phyloP scores from a whole-genome alignment of 371 early-diverging fungal species.

The Catenaria anguillulae region DNA sequence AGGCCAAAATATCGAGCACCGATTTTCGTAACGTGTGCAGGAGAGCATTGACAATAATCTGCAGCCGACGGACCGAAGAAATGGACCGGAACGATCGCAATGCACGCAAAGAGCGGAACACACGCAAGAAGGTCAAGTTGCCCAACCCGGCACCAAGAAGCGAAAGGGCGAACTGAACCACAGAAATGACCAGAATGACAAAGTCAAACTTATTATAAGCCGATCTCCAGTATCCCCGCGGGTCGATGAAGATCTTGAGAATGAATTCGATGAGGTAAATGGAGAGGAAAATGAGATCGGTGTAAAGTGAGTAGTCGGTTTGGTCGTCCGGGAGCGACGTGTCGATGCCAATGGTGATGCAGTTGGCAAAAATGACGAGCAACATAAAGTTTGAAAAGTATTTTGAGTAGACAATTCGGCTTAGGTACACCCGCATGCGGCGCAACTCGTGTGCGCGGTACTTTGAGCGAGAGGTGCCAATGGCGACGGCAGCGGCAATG shows the following conservation, averaged over 20 bases:
- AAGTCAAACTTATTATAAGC: slow-evolving; percentile 12
- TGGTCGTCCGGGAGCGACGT: slow-evolving; percentile 7
- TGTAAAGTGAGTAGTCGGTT: slow-evolving; percentile 1
- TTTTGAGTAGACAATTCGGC: neutral
- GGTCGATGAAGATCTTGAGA: slow-evolving; percentile 9
- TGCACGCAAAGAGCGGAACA: slow-evolving; percentile 11
- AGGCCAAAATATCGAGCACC: slow-evolving; percentile 9
- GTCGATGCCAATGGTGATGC: slow-evolving; percentile 10
- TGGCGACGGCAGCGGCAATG: no score
- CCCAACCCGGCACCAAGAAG: slow-evolving; percentile 3
- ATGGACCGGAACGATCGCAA: slow-evolving; percentile 13
- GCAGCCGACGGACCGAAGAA: slow-evolving; percentile 9
- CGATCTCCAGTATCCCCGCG: slow-evolving; percentile 7
- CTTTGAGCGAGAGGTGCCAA: no score
- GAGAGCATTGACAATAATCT: slow-evolving; percentile 12
- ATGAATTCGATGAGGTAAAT: slow-evolving; percentile 12
- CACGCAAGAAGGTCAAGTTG: slow-evolving; percentile 11
- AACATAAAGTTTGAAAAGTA: slow-evolving; percentile 8
- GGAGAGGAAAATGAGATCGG: slow-evolving; percentile 9
- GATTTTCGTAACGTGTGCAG: slow-evolving; percentile 4
- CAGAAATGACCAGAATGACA: slow-evolving; percentile 5
- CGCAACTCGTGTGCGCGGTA: neutral
- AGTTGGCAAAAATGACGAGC: slow-evolving; percentile 10
- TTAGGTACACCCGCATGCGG: neutral
- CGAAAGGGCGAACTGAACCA: slow-evolving; percentile 4